These are phyloP conservation scores for Physcomitrium patens DNA, from an alignment of 225 moss, liverwort and hornwort species.

Conservation along the genomic window DNA sequence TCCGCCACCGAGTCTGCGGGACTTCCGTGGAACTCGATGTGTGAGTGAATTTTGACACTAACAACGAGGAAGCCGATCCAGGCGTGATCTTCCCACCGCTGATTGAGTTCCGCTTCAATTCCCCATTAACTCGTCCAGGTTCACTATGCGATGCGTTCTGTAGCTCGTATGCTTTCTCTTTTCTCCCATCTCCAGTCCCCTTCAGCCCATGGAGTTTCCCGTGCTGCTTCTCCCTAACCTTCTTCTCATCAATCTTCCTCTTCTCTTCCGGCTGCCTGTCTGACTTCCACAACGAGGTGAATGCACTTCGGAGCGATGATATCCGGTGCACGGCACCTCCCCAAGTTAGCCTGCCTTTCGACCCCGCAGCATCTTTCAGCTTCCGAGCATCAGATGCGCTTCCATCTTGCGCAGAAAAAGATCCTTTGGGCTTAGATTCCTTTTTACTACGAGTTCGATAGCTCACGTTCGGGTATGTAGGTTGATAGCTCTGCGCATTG, in stretches of 20 bases:
- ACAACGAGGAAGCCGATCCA: slow-evolving; percentile 22
- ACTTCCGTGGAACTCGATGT: slow-evolving; percentile 6
- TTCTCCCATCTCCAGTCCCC: slow-evolving; percentile 5
- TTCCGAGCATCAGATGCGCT: slow-evolving; percentile 4
- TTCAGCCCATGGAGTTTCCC: slow-evolving; percentile 2
- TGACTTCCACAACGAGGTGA: slow-evolving; percentile 32
- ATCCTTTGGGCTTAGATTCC: slow-evolving; percentile 9
- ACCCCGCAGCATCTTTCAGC: slow-evolving; percentile 8
- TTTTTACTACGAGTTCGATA: slow-evolving; percentile 27
- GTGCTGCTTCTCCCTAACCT: not conserved
- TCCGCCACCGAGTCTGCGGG: slow-evolving; percentile 15
- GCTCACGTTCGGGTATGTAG: slow-evolving; percentile 16
- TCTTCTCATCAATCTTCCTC: not conserved
- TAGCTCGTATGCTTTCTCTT: not conserved
- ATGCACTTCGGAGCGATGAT: slow-evolving; percentile 25
- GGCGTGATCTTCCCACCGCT: not conserved
- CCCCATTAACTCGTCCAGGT: not conserved
- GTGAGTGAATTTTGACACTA: slow-evolving; percentile 20
- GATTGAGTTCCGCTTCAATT: not conserved
- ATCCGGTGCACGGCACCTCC: slow-evolving; percentile 29
- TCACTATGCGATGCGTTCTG: not conserved
- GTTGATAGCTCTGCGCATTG: not conserved
- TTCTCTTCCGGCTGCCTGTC: slow-evolving; percentile 8
- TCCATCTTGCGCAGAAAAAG: not conserved
- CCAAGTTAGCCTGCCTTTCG: slow-evolving; percentile 24